Base-by-base conservation (phyloP, 352 stramenopile genomes). In the Thalassiosira ordinaria region DNA sequence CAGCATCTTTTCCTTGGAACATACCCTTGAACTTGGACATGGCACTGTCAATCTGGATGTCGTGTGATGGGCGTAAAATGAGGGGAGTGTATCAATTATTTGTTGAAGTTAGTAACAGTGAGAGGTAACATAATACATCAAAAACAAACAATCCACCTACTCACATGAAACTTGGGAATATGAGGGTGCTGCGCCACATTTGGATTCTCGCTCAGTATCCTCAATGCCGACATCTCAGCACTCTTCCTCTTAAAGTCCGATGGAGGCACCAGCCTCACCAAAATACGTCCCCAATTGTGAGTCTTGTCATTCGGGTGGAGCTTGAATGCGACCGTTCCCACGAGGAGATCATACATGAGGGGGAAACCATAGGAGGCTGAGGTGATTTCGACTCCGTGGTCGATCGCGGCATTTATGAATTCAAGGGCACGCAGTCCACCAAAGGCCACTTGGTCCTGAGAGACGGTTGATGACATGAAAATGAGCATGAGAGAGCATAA, bases 21-120 rank as follows among this genome's bases (percentile, higher is more conserved):
- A 96, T 95, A 35, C 91, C 89, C 78, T 95, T 96, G 51, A 96
- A 84, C 60, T 95, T 96, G 29, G 82, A 91, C 89, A 96, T 95
- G 41, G 87, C 89, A 71, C 77, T 91, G 66, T 95, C 85, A 78
- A 86, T 86, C 24, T 84, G 60, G n/a, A n/a, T n/a, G n/a, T n/a
- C n/a, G n/a, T n/a, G n/a, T n/a, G 49, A 51, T 27, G 1, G 16
- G 14, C 0, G 16, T 31, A n/a, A n/a, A n/a, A n/a, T n/a, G n/a
- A n/a, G n/a, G n/a, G n/a, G n/a, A n/a, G n/a, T n/a, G n/a, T n/a
- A n/a, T n/a, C n/a, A n/a, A n/a, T n/a, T n/a, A n/a, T n/a, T n/a
- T n/a, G n/a, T n/a, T n/a, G n/a, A n/a, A n/a, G n/a, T n/a, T n/a
- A n/a, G n/a, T n/a, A n/a, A n/a, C n/a, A n/a, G n/a, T n/a, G n/a